Conservation (phyloP, 1,284 basidiomycete species). For the Mycena citricolor region DNA sequence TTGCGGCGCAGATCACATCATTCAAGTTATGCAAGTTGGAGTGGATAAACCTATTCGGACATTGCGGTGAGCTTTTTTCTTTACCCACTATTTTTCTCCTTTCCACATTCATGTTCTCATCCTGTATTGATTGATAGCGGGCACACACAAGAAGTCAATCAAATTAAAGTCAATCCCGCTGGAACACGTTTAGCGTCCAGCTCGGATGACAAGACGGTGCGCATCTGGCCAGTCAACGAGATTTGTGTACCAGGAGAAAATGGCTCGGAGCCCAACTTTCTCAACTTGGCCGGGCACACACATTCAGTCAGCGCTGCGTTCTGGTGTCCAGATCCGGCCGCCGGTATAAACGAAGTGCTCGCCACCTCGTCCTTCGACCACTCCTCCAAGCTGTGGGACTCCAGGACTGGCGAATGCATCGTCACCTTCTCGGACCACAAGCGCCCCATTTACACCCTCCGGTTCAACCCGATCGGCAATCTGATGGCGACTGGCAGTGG, state of each 20-base stretch:
- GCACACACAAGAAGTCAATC: constrained; percentile 77
- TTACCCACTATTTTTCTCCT: background rate
- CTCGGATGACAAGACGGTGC: constrained; percentile 76
- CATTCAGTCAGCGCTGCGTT: constrained; percentile 65
- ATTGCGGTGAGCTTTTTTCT: constrained; percentile 47
- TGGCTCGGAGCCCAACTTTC: too few relatives aligned
- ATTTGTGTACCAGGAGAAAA: constrained; percentile 33
- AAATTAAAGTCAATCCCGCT: constrained; percentile 67
- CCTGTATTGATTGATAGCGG: constrained; percentile 44
- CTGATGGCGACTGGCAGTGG: constrained; percentile 61
- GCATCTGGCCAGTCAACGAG: constrained; percentile 68
- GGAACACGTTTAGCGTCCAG: constrained; percentile 72
- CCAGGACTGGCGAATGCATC: constrained; percentile 69
- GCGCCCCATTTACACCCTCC: constrained; percentile 63
- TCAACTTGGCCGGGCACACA: constrained; percentile 56
- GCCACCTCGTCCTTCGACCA: constrained; percentile 77
- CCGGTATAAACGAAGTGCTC: constrained; percentile 54
- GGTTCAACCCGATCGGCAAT: constrained; percentile 65
- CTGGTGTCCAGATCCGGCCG: constrained; percentile 62
- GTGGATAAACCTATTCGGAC: constrained; percentile 52
- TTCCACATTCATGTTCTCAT: constrained; percentile 11
- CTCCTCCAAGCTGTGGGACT: constrained; percentile 77
- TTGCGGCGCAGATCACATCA: constrained; percentile 69
- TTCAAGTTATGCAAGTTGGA: constrained; percentile 59
- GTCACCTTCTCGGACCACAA: constrained; percentile 66